A percentile compares a stretch with the other conserved stretches of the same genome.
Evolutionary conservation across 441 rosid genomes (phyloP).

Genomic region (Aleurites moluccanus): DNA sequence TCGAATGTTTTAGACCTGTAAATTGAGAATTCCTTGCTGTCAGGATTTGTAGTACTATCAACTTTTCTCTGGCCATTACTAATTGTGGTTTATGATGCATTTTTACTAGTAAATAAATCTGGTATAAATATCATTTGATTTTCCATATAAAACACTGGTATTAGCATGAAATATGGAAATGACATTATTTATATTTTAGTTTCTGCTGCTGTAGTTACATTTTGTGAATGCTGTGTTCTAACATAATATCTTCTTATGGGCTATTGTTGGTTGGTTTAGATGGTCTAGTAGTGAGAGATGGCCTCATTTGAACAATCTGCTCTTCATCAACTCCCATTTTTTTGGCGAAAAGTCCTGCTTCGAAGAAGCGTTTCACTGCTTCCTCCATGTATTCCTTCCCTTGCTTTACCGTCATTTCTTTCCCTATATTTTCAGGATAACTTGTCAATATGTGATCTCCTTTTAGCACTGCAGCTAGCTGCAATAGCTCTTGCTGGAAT

Average conservation of each 20-base stretch:
- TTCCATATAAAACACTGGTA: not conserved
- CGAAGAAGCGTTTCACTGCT: conserved; percentile 66
- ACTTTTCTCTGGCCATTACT: not conserved
- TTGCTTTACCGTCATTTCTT: conserved; percentile 65
- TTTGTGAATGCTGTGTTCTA: not conserved
- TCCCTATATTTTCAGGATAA: conserved; percentile 48
- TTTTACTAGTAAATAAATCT: not conserved
- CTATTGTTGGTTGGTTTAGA: conserved; percentile 22
- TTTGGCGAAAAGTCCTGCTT: conserved; percentile 56
- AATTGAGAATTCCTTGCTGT: conserved; percentile 10
- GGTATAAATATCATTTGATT: not conserved
- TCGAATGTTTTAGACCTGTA: conserved; percentile 15
- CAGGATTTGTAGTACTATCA: not conserved
- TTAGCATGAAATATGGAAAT: not conserved
- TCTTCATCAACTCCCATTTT: conserved; percentile 75
- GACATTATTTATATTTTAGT: not conserved
- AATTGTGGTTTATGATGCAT: not conserved
- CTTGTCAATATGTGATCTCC: conserved; percentile 61
- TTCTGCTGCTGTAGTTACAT: not conserved
- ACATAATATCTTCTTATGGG: conserved; percentile 21
- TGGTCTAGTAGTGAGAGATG: conserved; percentile 74
- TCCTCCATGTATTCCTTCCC: conserved; percentile 79
- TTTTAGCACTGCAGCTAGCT: conserved; percentile 70
- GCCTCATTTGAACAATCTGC: conserved; percentile 74
- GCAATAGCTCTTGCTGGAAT: conserved; percentile 79